phyloP scores from a whole-genome alignment of 306 rosid genomes.

The Vigna hirtella region DNA sequence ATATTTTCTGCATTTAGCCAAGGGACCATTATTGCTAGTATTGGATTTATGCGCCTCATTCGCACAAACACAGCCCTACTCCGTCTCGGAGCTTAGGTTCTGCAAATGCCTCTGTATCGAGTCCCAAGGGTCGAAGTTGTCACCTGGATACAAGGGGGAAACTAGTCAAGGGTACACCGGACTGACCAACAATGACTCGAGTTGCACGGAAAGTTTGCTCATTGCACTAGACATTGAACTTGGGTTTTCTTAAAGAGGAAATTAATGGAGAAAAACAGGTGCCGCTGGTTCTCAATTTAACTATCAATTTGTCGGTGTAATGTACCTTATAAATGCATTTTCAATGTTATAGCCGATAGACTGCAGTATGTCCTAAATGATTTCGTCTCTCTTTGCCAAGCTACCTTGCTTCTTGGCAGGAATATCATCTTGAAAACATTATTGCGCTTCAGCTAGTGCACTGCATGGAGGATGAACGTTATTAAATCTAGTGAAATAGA shows the following conservation, averaged over 20 bases:
- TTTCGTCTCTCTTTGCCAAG: not conserved
- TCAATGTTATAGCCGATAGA: not conserved
- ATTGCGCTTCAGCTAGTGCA: not conserved
- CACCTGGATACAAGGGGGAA: not conserved
- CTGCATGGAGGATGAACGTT: not conserved
- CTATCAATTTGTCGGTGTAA: not conserved
- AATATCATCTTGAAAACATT: not conserved
- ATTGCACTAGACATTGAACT: not conserved
- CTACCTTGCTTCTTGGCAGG: not conserved
- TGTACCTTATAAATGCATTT: not conserved
- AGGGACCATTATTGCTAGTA: not conserved
- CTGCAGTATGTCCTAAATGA: not conserved
- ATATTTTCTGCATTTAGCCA: not conserved
- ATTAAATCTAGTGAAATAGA: not conserved
- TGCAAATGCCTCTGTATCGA: not conserved
- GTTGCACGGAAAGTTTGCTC: not conserved
- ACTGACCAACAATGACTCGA: not conserved
- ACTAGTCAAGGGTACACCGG: not conserved
- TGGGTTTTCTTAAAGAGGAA: not conserved
- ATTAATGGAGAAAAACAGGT: not conserved
- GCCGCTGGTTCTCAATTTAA: not conserved
- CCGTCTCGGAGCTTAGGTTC: not conserved
- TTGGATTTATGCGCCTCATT: not conserved
- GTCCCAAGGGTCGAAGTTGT: not conserved
- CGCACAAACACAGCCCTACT: not conserved